phyloP scores from a whole-genome alignment of 1,284 basidiomycete species.

The Cutaneotrichosporon curvatum region DNA sequence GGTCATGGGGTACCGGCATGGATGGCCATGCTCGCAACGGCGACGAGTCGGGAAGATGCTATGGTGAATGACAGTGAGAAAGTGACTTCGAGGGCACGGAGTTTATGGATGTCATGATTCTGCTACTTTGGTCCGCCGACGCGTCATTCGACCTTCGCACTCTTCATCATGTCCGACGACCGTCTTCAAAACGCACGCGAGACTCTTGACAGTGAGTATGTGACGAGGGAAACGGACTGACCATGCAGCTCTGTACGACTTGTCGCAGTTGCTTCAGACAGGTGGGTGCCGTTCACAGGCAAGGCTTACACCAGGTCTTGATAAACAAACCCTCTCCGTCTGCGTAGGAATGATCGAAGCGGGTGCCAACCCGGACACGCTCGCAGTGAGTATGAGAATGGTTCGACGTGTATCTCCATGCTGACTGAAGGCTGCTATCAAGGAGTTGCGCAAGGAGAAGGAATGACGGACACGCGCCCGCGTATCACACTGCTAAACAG shows the following conservation, averaged over 20 bases:
- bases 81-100: no score
- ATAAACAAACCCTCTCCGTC: slow-evolving; percentile 41
- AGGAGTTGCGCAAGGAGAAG: slow-evolving; percentile 24
- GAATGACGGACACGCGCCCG: no score
- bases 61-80: background rate
- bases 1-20: slow-evolving; percentile 10
- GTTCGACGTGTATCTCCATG: background rate
- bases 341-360: slow-evolving; percentile 45
- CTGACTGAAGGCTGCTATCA: slow-evolving; percentile 21
- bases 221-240: background rate
- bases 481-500: background rate
- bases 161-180: slow-evolving; percentile 13
- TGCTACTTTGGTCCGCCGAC: background rate
- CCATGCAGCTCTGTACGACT: slow-evolving; percentile 35
- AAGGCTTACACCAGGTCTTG: slow-evolving; percentile 28
- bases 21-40: no score
- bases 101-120: background rate
- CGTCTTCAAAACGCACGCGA: slow-evolving; percentile 40
- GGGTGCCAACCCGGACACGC: slow-evolving; percentile 42
- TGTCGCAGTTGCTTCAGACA: slow-evolving; percentile 41
- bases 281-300: slow-evolving; percentile 20
- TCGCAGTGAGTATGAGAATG: slow-evolving; percentile 33
- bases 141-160: background rate
- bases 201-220: slow-evolving; percentile 39
- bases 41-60: background rate